A percentile compares a stretch with the other conserved stretches of the same genome.
Evolutionary conservation across 2,329 filamentous ascomycete species (phyloP).

Genomic region (Bimuria novae-zelandiae): DNA sequence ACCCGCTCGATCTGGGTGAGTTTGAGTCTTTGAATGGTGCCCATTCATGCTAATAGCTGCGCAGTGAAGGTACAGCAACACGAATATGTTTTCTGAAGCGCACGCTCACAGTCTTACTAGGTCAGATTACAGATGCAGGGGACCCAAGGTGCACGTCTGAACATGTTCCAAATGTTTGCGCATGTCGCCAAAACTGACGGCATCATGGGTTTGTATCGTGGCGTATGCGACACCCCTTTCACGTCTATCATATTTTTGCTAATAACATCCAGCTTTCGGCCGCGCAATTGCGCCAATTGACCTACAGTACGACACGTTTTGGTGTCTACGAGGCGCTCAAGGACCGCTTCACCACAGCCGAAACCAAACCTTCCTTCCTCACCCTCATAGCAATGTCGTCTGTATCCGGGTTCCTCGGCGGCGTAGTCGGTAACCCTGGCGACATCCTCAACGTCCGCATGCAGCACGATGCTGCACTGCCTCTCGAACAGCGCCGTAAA

Average conservation of each 20-base stretch:
- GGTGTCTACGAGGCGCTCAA: constrained; percentile 96
- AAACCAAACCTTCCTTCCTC: constrained; percentile 66
- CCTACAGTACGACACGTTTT: constrained; percentile 95
- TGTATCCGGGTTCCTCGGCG: constrained; percentile 83
- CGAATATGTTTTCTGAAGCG: constrained; percentile 3
- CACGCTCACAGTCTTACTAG: constrained; percentile 50
- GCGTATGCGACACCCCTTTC: constrained; percentile 55
- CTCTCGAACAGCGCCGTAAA: constrained; percentile 73
- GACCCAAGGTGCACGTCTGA: constrained; percentile 68
- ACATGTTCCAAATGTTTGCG: constrained; percentile 83
- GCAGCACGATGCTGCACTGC: constrained; percentile 88
- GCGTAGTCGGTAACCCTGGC: constrained; percentile 88
- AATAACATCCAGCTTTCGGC: constrained; percentile 70
- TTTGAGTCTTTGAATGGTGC: constrained; percentile 21
- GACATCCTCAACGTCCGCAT: constrained; percentile 98
- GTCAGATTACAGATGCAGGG: constrained; percentile 84
- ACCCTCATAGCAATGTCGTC: constrained; percentile 83
- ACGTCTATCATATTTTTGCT: not conserved
- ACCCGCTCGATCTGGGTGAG: constrained; percentile 89
- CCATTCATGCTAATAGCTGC: constrained; percentile 33
- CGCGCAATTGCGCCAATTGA: constrained; percentile 85
- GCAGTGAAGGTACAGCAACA: constrained; percentile 50
- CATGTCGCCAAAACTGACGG: constrained; percentile 81
- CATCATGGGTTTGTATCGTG: constrained; percentile 80
- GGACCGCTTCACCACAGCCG: constrained; percentile 61